Evolutionary conservation across 108 stramenopile genomes (phyloP), one percentile per base, ranked within the genome.

Genomic region (Skeletonema potamos): DNA sequence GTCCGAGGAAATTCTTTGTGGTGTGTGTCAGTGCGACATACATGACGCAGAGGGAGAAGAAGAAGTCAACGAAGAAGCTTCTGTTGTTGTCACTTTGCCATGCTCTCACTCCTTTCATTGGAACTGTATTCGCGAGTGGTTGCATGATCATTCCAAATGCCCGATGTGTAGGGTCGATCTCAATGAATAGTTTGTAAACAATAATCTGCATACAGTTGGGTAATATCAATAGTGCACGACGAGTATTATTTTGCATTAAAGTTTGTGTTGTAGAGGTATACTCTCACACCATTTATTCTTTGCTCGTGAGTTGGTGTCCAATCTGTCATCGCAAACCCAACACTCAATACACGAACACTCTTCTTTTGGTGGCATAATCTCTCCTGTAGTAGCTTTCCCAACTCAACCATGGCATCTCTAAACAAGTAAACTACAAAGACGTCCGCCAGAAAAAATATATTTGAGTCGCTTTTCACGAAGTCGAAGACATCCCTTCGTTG

Each of bases 341-440:
- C 69, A 61, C 74, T 65, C 32, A 81, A 44, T 54, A 76, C 65
- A 30, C 39, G 22, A 28, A 61, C 51, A 13, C 9, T 59, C 11
- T 75, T 26, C 27, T 54, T 34, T 10, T 10, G 48, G 18, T 36
- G 34, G 5, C 44, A 28, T 9, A 71, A 27, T 17, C 69, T 68
- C 17, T 65, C 54, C n/a, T 32, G 62, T 24, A 81, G 43, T 34
- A 81, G 70, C 27, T 68, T 37, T 6, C 62, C 69, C 12, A 81
- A 60, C 63, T 65, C 57, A 5, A 27, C 36, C 81, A 82, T 77
- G 6, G 81, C 74, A 34, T 82, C 81, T 62, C 81, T 58, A 33
- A 82, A 82, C 37, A 82, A 73, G 55, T 82, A 82, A 18, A 82
- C 18, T 7, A 82, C 64, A n/a, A 82, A 29, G 12, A 77, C 81